phyloP scores from a whole-genome alignment of 805 yeast species.

The Candida broadrunensis region DNA sequence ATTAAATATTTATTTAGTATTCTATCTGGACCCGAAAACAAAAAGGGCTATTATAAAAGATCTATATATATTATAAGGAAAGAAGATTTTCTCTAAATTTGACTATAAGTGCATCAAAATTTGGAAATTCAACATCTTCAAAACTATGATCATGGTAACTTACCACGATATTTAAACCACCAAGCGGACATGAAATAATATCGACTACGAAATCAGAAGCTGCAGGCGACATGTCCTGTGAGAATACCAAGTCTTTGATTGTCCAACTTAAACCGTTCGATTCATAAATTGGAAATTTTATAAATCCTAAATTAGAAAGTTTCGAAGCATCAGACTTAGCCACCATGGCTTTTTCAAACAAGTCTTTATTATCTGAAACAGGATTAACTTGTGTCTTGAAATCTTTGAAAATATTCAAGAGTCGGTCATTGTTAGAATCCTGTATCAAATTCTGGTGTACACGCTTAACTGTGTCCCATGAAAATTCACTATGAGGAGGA shows the following conservation, averaged over 20 bases:
- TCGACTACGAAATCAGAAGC: slow-evolving; percentile 34
- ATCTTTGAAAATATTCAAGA: slow-evolving; percentile 18
- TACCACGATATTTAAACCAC: slow-evolving; percentile 35
- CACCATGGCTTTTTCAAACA: slow-evolving; percentile 21
- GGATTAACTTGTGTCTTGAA: slow-evolving; percentile 15
- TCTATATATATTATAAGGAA: slow-evolving; percentile 5
- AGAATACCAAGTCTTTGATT: slow-evolving; percentile 28
- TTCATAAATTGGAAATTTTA: slow-evolving; percentile 16
- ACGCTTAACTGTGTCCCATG: slow-evolving; percentile 29
- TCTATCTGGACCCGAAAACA: no score
- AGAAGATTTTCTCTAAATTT: slow-evolving; percentile 17
- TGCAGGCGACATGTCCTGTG: slow-evolving; percentile 33
- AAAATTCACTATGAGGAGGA: slow-evolving; percentile 28
- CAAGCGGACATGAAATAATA: slow-evolving; percentile 24
- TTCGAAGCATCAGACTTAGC: slow-evolving; percentile 30
- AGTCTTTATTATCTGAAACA: slow-evolving; percentile 13
- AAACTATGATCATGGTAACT: slow-evolving; percentile 25
- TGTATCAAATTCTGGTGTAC: slow-evolving; percentile 16
- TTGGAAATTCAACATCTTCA: slow-evolving; percentile 18
- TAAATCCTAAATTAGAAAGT: slow-evolving; percentile 35
- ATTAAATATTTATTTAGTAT: no score
- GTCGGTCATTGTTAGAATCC: slow-evolving; percentile 17
- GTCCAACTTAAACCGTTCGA: slow-evolving; percentile 16
- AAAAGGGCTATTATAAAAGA: no score
- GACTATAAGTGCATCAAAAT: slow-evolving; percentile 20